These are phyloP conservation scores for Trichocladium uniseriatum DNA, from an alignment of 495 filamentous ascomycete genomes.

Conservation along the genomic window DNA sequence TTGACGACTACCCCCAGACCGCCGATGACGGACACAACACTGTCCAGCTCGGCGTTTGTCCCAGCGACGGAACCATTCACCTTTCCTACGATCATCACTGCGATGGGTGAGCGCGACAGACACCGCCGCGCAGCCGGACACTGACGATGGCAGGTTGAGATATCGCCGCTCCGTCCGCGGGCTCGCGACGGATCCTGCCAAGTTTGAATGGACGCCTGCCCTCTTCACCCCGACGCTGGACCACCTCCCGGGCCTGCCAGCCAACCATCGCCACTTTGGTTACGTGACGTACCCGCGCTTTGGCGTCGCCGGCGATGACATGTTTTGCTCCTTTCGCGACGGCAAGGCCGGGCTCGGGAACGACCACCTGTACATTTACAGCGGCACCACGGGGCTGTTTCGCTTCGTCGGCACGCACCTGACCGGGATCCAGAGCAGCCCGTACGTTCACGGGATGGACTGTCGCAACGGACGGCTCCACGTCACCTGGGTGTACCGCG, in stretches of 20 bases:
- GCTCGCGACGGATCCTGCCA: slow-evolving; percentile 28
- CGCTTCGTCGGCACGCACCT: slow-evolving; percentile 31
- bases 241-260: slow-evolving; percentile 31
- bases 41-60: slow-evolving; percentile 39
- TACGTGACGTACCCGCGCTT: slow-evolving; percentile 45
- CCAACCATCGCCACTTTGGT: slow-evolving; percentile 23
- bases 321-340: slow-evolving; percentile 40
- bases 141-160: slow-evolving; percentile 24
- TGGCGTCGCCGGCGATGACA: slow-evolving; percentile 16
- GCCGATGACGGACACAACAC: slow-evolving; percentile 43
- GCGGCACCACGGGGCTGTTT: slow-evolving; percentile 15
- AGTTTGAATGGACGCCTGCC: slow-evolving; percentile 27
- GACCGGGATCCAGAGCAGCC: slow-evolving; percentile 37
- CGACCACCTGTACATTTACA: slow-evolving; percentile 37
- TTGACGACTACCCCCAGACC: slow-evolving; percentile 42
- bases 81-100: slow-evolving; percentile 40
- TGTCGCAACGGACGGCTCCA: slow-evolving; percentile 25
- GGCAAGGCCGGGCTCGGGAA: slow-evolving; percentile 42
- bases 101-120: slow-evolving; percentile 21
- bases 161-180: slow-evolving; percentile 34
- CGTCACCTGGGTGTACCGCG: slow-evolving; percentile 42
- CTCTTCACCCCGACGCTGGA: slow-evolving; percentile 34
- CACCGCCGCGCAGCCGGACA: not conserved
- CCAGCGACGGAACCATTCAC: slow-evolving; percentile 41
- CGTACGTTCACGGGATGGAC: slow-evolving; percentile 41